Conservation (phyloP, 768 basidiomycete species). For the Serpula lacrymans region DNA sequence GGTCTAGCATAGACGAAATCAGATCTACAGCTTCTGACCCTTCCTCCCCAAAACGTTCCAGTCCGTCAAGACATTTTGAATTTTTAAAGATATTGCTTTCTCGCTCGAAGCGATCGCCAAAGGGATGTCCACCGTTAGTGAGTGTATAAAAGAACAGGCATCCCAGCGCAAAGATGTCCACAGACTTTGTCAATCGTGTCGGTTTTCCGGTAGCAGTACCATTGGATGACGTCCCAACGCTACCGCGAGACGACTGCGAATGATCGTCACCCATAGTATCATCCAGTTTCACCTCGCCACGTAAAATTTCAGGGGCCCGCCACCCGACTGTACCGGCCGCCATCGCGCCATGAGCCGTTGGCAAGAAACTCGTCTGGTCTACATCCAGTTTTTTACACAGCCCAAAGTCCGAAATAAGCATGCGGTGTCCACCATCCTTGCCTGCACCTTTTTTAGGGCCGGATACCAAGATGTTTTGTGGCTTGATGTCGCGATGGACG, state of each 20-base stretch:
- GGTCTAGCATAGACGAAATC: slow-evolving; percentile 74
- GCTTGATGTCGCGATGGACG: slow-evolving; percentile 98
- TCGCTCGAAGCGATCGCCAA: slow-evolving; percentile 87
- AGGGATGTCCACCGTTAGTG: slow-evolving; percentile 90
- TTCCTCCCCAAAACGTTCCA: slow-evolving; percentile 88
- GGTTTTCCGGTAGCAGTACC: slow-evolving; percentile 40
- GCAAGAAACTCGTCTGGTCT: slow-evolving; percentile 95
- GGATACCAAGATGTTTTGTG: slow-evolving; percentile 94
- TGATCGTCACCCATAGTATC: slow-evolving; percentile 63
- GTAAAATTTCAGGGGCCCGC: slow-evolving; percentile 94
- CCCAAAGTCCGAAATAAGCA: slow-evolving; percentile 97
- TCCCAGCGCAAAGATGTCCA: slow-evolving; percentile 95
- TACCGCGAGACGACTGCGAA: slow-evolving; percentile 65
- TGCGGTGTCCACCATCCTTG: slow-evolving; percentile 53
- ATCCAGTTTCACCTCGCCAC: slow-evolving; percentile 91
- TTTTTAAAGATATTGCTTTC: slow-evolving; percentile 93
- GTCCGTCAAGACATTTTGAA: slow-evolving; percentile 60
- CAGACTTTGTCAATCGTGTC: slow-evolving; percentile 85
- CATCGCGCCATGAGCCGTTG: slow-evolving; percentile 85
- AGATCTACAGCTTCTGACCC: slow-evolving; percentile 87
- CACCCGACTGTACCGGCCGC: slow-evolving; percentile 95
- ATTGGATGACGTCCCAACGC: slow-evolving; percentile 46
- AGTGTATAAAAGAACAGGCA: slow-evolving; percentile 94
- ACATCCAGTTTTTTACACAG: slow-evolving; percentile 92
- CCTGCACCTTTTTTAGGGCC: slow-evolving; percentile 53